Base-by-base conservation (phyloP, 1,284 basidiomycete species). In the Trametes hirsuta region DNA sequence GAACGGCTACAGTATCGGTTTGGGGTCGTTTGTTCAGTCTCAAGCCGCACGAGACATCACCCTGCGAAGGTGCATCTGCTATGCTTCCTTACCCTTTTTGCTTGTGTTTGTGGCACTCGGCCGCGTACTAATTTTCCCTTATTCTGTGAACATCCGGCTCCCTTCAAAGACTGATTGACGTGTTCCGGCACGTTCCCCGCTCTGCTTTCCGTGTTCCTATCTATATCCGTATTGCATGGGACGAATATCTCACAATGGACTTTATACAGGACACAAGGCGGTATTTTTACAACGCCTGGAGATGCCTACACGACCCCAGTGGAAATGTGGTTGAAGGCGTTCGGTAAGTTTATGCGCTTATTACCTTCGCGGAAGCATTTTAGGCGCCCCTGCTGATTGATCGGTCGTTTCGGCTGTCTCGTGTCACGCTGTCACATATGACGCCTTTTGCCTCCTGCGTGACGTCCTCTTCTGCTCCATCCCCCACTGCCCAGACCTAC, bases 321-420 rank as follows among this genome's bases (percentile, higher is more conserved):
- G 37, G 90, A 93, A 68, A 91, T 93, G 88, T 93, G 91, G 88
- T 83, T 92, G 54, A 90, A 90, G 73, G 89, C 82, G 10, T 82
- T 94, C 55, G 90, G 90, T 93, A 71, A 75, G 87, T 78, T 51
- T 50, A 63, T 59, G 3, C 30, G 30, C 30, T 30, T 30, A 40
- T 18, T 56, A 66, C 60, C 67, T 69, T 71, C 67, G 74, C 81
- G 81, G 81, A 81, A 82, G 74, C 77, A 81, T 76, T 74, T 66
- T 67, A 73, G 53, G 53, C 62, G 63, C 63, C 55, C 59, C 60
- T 59, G 47, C 49, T 50, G 59, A 60, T 72, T 71, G 70, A 70
- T 68, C 24, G 36, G 44, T 47, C 39, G 25, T 35, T 44, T 35
- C 30, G 30, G 1, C 30, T 30, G 8, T 8, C 30, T 30, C 41